These are phyloP conservation scores for Hibiscus mutabilis DNA, from an alignment of 345 rosid genomes.

Conservation along the genomic window DNA sequence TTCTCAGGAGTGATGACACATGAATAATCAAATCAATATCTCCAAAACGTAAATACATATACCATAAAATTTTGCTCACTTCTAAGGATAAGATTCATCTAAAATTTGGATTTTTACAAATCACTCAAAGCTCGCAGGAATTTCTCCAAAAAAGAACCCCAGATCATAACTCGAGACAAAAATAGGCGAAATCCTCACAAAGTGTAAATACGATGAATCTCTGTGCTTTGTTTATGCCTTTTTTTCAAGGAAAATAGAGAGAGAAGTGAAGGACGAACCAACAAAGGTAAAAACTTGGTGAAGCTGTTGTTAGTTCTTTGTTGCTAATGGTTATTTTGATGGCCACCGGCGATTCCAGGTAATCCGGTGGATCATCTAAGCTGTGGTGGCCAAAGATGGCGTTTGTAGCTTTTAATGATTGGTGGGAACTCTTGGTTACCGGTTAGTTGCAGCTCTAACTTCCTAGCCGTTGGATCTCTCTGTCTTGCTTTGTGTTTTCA, in stretches of 20 bases:
- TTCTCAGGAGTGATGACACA: too few species aligned
- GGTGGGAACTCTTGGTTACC: constrained; percentile 11
- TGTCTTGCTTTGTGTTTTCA: neutral
- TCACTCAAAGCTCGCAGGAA: constrained; percentile 7
- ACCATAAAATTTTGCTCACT: too few species aligned
- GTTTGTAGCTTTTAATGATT: constrained; percentile 23
- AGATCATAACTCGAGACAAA: constrained; percentile 11
- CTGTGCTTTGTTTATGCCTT: neutral
- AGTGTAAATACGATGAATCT: constrained; percentile 16
- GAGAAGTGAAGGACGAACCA: constrained; percentile 16
- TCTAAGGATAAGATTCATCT: too few species aligned
- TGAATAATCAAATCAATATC: too few species aligned
- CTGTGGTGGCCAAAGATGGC: constrained; percentile 21
- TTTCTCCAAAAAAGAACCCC: constrained; percentile 15
- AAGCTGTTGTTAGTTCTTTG: constrained; percentile 10
- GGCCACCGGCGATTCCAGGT: constrained; percentile 76
- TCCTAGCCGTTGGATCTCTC: constrained; percentile 48
- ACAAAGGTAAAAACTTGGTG: constrained; percentile 24
- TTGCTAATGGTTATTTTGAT: constrained; percentile 21
- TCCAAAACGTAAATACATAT: too few species aligned
- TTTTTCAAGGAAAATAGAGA: constrained; percentile 17
- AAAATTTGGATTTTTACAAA: constrained; percentile 4
- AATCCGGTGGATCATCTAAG: constrained; percentile 32
- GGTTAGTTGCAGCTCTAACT: constrained; percentile 26
- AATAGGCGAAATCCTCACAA: constrained; percentile 12